Percentiles rank a stretch among this genome's conserved stretches.
These are phyloP conservation scores for Coemansia sp. DNA, from an alignment of 192 early-diverging fungal species.

Conservation along the genomic window DNA sequence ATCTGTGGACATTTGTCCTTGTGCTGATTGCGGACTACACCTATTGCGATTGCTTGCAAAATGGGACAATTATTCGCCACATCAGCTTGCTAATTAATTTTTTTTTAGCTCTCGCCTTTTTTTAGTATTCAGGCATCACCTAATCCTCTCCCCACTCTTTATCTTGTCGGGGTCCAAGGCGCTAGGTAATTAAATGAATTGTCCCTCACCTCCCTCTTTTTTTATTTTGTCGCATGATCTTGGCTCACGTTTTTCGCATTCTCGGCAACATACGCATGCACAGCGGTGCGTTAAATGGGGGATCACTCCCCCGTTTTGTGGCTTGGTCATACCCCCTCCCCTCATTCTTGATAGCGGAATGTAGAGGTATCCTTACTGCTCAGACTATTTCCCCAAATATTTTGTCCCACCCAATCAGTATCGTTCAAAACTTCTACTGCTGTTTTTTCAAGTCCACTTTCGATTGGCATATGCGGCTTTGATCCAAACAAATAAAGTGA, in stretches of 20 bases:
- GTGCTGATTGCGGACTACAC: not conserved
- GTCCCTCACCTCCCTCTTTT: conserved; percentile 1
- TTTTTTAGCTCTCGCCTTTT: not conserved
- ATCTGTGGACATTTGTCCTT: not conserved
- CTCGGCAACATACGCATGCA: not conserved
- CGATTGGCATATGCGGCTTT: not conserved
- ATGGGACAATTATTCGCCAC: not conserved
- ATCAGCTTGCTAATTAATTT: conserved; percentile 4
- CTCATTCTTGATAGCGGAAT: not conserved
- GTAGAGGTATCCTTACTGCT: conserved; percentile 7
- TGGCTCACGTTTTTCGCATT: conserved; percentile 11
- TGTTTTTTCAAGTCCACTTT: too few relatives aligned
- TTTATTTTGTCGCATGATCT: not conserved
- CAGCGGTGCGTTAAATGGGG: not conserved
- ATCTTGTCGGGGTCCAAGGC: not conserved
- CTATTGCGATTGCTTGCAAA: not conserved
- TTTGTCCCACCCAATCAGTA: not conserved
- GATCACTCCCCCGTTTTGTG: not conserved
- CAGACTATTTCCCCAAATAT: not conserved
- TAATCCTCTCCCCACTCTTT: conserved; percentile 10
- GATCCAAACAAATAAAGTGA: not conserved
- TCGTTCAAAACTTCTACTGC: not conserved
- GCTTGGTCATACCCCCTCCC: conserved; percentile 3
- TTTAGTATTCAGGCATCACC: not conserved
- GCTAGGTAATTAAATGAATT: conserved; percentile 3